Evolutionary conservation across 164 flowering plant genomes (phyloP).

Genomic region (Cinnamomum micranthum): DNA sequence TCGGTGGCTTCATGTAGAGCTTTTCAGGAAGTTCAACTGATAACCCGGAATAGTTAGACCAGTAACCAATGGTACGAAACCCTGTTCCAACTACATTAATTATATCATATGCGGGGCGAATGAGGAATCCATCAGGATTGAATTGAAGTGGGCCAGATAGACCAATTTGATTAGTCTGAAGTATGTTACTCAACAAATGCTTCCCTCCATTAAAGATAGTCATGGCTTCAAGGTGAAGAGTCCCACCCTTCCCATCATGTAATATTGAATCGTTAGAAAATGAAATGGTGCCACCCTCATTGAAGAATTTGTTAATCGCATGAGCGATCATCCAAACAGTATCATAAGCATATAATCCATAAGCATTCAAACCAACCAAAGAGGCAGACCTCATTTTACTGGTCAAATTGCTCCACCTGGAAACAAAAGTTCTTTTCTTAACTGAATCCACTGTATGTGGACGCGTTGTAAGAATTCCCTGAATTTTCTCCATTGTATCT

Average conservation of each 20-base stretch:
- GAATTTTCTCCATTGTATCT: conserved; percentile 44
- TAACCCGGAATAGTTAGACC: conserved; percentile 74
- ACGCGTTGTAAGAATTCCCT: conserved; percentile 76
- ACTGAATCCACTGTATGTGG: conserved; percentile 72
- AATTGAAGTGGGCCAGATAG: conserved; percentile 58
- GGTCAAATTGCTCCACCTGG: conserved; percentile 64
- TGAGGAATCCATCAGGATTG: conserved; percentile 39
- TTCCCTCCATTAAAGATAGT: conserved; percentile 55
- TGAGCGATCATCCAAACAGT: conserved; percentile 71
- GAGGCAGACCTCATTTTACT: conserved; percentile 26
- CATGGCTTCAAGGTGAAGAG: conserved; percentile 57
- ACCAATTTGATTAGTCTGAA: conserved; percentile 40
- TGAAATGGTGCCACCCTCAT: conserved; percentile 59
- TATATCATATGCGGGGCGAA: conserved; percentile 64
- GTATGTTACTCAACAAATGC: conserved; percentile 38
- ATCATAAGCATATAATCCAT: conserved; percentile 79
- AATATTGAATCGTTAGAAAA: conserved; percentile 65
- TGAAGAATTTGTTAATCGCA: conserved; percentile 65
- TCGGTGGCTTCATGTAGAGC: conserved; percentile 47
- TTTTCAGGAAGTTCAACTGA: conserved; percentile 60
- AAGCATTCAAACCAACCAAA: conserved; percentile 57
- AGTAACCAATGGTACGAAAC: conserved; percentile 53
- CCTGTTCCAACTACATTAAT: conserved; percentile 75
- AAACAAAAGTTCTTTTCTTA: conserved; percentile 43
- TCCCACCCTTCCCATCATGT: conserved; percentile 21